Percentiles rank a stretch among this genome's conserved stretches.
Conservation (phyloP, 2,329 filamentous ascomycete genomes). For the Colletotrichum chrysophilum region DNA sequence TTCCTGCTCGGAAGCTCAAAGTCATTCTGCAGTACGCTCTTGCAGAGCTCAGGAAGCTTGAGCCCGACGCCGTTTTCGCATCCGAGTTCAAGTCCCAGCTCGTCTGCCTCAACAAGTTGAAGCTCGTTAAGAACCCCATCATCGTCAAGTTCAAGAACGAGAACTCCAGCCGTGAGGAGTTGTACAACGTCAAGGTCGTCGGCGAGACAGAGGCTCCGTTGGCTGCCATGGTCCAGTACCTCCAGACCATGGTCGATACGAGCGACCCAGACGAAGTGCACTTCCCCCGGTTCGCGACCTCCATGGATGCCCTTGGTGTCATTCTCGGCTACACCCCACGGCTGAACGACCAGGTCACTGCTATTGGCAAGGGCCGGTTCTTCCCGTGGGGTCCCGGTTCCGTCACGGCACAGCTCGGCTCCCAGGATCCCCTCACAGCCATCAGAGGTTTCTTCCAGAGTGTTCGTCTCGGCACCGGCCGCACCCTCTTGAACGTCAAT, state of each 20-base stretch:
- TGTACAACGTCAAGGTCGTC: conserved; percentile 46
- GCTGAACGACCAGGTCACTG: conserved; percentile 36
- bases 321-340: conserved; percentile 53
- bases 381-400: conserved; percentile 45
- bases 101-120: conserved; percentile 42
- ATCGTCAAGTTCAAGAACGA: conserved; percentile 38
- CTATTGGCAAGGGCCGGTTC: conserved; percentile 53
- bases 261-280: conserved; percentile 33
- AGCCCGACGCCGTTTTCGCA: conserved; percentile 38
- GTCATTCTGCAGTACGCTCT: conserved; percentile 45
- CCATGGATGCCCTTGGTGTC: conserved; percentile 57
- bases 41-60: conserved; percentile 33
- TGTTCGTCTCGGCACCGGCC: conserved; percentile 56
- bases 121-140: conserved; percentile 37
- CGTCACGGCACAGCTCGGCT: conserved; percentile 31
- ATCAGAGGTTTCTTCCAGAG: conserved; percentile 63
- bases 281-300: conserved; percentile 55
- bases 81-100: conserved; percentile 59
- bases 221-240: conserved; percentile 46
- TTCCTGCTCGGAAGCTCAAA: conserved; percentile 49
- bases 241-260: conserved; percentile 45
- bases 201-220: conserved; percentile 43
- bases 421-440: conserved; percentile 39
- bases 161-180: conserved; percentile 33
- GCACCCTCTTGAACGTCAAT: conserved; percentile 60